Percentiles rank a stretch among this genome's conserved stretches.
These are phyloP conservation scores for Corylus americana DNA, from an alignment of 306 rosid species.

Conservation along the genomic window DNA sequence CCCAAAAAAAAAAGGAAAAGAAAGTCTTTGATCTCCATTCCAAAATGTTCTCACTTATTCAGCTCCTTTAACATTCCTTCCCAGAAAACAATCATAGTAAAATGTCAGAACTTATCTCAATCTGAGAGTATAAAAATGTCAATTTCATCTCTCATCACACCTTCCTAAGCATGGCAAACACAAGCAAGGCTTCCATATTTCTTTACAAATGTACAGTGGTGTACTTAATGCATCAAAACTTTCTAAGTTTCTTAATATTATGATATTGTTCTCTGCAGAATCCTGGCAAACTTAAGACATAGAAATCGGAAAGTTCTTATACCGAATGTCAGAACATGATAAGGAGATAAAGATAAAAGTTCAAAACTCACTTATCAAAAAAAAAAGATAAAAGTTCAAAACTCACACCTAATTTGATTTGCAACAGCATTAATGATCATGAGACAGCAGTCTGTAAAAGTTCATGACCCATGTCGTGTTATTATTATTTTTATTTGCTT, in stretches of 20 bases:
- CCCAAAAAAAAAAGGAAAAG: background rate
- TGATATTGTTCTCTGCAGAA: background rate
- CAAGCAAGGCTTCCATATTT: background rate
- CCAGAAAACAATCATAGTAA: background rate
- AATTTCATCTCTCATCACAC: background rate
- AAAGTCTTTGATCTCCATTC: background rate
- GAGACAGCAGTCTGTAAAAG: background rate
- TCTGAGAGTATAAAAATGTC: background rate
- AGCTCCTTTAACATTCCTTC: background rate
- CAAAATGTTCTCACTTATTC: background rate
- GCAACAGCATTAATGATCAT: background rate
- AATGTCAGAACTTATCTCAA: background rate
- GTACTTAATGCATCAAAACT: background rate
- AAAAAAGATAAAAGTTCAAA: background rate
- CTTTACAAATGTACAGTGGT: background rate
- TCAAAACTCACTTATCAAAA: background rate
- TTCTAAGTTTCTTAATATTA: background rate
- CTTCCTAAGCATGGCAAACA: slow-evolving; percentile 2
- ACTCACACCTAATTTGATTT: background rate
- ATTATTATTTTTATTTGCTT: background rate
- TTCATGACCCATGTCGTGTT: background rate
- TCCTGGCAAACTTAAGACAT: background rate
- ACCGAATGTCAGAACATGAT: slow-evolving; percentile 1
- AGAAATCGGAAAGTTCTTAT: background rate
- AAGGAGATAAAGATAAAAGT: background rate